These are phyloP conservation scores for Amauroascus verrucosus DNA, from an alignment of 2,329 filamentous ascomycete genomes.

Conservation along the genomic window DNA sequence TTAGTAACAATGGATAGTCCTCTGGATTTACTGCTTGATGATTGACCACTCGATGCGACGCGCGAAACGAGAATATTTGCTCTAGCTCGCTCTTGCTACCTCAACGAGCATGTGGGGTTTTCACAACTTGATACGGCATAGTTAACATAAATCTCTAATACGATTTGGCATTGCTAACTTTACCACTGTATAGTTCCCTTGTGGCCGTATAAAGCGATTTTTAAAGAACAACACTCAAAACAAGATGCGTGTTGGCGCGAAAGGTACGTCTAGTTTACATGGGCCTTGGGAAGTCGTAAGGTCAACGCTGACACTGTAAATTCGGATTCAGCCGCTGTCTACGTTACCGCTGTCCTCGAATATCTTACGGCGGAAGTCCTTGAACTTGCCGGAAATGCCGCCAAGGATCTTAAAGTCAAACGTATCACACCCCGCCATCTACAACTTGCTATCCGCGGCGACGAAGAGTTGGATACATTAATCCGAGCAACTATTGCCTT, in stretches of 20 bases:
- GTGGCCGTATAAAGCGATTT: slow-evolving; percentile 99
- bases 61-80: not conserved
- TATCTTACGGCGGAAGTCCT: slow-evolving; percentile 98
- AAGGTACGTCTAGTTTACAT: slow-evolving; percentile 41
- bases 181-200: slow-evolving; percentile 64
- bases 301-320: slow-evolving; percentile 1
- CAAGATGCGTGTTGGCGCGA: slow-evolving; percentile 98
- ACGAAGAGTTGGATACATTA: slow-evolving; percentile 94
- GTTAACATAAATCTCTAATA: not conserved
- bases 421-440: slow-evolving; percentile 97
- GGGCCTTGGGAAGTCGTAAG: slow-evolving; percentile 11
- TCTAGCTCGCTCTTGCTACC: slow-evolving; percentile 2
- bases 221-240: slow-evolving; percentile 98
- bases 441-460: slow-evolving; percentile 94
- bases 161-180: slow-evolving; percentile 23
- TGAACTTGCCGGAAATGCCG: slow-evolving; percentile 95
- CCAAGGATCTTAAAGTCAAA: slow-evolving; percentile 99
- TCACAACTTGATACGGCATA: not conserved
- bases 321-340: slow-evolving; percentile 62
- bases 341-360: slow-evolving; percentile 94
- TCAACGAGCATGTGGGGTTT: slow-evolving; percentile 11
- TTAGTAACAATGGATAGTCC: slow-evolving; percentile 44
- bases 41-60: slow-evolving; percentile 2
- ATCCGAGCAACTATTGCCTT: slow-evolving; percentile 97
- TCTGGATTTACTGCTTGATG: not conserved